Evolutionary conservation across 129 eudicot species (phyloP), one percentile per base, ranked within the genome.

Genomic region (Pseudognaphalium luteoalbum): DNA sequence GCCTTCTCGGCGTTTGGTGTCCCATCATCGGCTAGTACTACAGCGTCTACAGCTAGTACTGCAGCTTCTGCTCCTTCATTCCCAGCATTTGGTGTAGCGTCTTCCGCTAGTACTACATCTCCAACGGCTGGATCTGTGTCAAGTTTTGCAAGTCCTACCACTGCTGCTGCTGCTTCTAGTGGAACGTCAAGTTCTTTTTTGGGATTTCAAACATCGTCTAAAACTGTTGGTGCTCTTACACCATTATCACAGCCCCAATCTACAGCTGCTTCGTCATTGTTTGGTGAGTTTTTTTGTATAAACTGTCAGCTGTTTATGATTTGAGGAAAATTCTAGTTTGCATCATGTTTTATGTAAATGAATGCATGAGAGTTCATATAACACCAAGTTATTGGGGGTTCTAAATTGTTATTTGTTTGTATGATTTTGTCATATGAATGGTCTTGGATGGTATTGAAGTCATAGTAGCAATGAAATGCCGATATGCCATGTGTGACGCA

Each of bases 181-280:
- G 83, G 84, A 30, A 83, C 77, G 35, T 44, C 88, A 8, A 77
- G 84, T 70, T 85, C 91, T 16, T 70, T 77, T 74, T 56, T 82
- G 33, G 83, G 85, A 68, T 85, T 85, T 66, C 85, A 92, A 22
- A 63, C 85, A 67, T 67, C 91, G 50, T 59, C 82, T 42, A 89
- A 83, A 78, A 17, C 86, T 71, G 32, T 79, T 11, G 68, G 81
- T 19, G 30, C 87, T 70, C 19, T 10, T 74, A 66, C 87, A 51
- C 51, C 87, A 22, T 66, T 83, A 5, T 58, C 94, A 10, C 93
- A 91, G 65, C 67, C 91, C 0, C 97, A 91, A 25, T 62, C 89
- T 3, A 81, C 85, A 39, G 72, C 80, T 63, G 84, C 95, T 19
- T 12, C 82, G 7, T 81, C 89, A 34, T 75, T 85, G 67, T 86